phyloP scores from a whole-genome alignment of 2,329 filamentous ascomycete species.

The Dichotomopilus funicola region DNA sequence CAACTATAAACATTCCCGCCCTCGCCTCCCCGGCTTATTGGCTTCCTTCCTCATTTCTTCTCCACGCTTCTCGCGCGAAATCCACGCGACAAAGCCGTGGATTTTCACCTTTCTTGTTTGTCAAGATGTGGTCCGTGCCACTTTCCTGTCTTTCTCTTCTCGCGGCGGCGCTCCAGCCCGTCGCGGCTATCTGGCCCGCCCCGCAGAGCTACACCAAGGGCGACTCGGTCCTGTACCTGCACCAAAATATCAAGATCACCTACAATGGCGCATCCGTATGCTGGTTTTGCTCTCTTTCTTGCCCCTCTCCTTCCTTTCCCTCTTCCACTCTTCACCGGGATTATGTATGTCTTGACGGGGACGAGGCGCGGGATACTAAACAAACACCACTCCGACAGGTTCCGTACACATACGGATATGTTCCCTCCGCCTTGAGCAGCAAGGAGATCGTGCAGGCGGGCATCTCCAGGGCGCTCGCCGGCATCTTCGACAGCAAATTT shows the following conservation, averaged over 20 bases:
- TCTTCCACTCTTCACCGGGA: constrained; percentile 26
- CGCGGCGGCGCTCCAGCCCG: constrained; percentile 36
- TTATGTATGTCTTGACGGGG: constrained; percentile 18
- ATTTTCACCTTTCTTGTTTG: neutral
- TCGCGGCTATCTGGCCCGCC: constrained; percentile 52
- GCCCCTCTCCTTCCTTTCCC: constrained; percentile 22
- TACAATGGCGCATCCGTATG: constrained; percentile 55
- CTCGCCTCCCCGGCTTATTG: neutral
- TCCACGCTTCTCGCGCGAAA: neutral
- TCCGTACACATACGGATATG: constrained; percentile 40
- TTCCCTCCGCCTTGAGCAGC: constrained; percentile 39
- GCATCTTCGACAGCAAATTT: constrained; percentile 62
- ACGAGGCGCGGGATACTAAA: constrained; percentile 28
- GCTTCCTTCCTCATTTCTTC: neutral
- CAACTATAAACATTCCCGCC: constrained; percentile 1
- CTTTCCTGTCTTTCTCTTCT: constrained; percentile 32
- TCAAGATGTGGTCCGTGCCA: constrained; percentile 23
- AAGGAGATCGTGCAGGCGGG: constrained; percentile 49
- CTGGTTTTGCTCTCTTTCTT: constrained; percentile 32
- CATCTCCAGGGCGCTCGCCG: constrained; percentile 52
- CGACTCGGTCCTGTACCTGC: constrained; percentile 47
- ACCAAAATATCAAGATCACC: constrained; percentile 44
- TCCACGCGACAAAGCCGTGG: constrained; percentile 4
- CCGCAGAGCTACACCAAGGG: constrained; percentile 47
- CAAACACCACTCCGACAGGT: constrained; percentile 37